Evolutionary conservation across 306 rosid species (phyloP).

Genomic region (Trifolium subterraneum): DNA sequence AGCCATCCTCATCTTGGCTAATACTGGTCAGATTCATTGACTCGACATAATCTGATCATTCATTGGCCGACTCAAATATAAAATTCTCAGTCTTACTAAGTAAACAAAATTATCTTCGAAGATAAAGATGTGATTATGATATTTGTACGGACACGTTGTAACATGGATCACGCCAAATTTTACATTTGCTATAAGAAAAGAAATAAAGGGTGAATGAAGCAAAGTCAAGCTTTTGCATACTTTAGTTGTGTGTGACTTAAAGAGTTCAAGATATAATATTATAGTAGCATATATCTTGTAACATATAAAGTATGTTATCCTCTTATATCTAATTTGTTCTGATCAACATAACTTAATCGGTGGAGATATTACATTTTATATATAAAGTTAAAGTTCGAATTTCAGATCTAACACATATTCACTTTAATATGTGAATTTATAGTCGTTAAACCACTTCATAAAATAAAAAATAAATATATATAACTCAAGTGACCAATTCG

Average conservation of each 20-base stretch:
- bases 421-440: too few relatives aligned
- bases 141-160: slow-evolving; percentile 58
- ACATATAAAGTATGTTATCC: neutral
- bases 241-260: neutral
- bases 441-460: too few relatives aligned
- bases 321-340: too few relatives aligned
- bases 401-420: too few relatives aligned
- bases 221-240: slow-evolving; percentile 41
- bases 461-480: too few relatives aligned
- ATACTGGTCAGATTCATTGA: slow-evolving; percentile 36
- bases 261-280: slow-evolving; percentile 1
- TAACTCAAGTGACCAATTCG: too few relatives aligned
- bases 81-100: neutral
- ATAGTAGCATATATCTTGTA: neutral
- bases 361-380: too few relatives aligned
- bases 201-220: slow-evolving; percentile 3
- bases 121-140: slow-evolving; percentile 26
- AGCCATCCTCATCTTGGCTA: neutral
- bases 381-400: too few relatives aligned
- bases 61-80: neutral
- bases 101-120: slow-evolving; percentile 44
- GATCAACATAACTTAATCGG: too few relatives aligned
- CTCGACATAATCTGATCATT: slow-evolving; percentile 38
- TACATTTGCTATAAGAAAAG: neutral
- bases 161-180: neutral